These are phyloP conservation scores for Debaryomycetaceae sp. DNA, from an alignment of 1,139 yeast genomes.

Conservation along the genomic window DNA sequence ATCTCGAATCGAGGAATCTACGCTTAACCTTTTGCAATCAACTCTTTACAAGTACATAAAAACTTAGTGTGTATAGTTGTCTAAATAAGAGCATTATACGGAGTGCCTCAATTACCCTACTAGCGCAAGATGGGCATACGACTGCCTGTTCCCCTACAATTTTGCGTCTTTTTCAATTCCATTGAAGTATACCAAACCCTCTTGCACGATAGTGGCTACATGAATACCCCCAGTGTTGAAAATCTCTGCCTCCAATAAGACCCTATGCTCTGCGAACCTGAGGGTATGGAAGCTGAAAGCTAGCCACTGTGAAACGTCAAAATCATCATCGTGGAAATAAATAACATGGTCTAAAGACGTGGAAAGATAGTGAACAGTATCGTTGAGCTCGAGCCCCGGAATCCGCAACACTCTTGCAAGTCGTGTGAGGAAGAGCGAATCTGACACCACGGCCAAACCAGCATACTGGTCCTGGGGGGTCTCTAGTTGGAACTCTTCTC, in stretches of 20 bases:
- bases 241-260: conserved; percentile 58
- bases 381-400: conserved; percentile 16
- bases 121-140: too few relatives aligned
- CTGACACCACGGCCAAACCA: conserved; percentile 63
- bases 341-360: conserved; percentile 68
- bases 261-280: conserved; percentile 53
- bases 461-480: conserved; percentile 44
- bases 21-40: not conserved
- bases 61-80: too few relatives aligned
- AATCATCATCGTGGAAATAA: conserved; percentile 60
- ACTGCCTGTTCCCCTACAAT: conserved; percentile 4
- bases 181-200: conserved; percentile 46
- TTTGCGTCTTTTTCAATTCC: conserved; percentile 14
- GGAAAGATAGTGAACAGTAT: conserved; percentile 35
- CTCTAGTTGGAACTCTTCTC: conserved; percentile 15
- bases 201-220: conserved; percentile 65
- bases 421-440: conserved; percentile 53
- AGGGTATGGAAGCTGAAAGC: conserved; percentile 48
- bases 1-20: not conserved
- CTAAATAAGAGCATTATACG: too few relatives aligned
- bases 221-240: conserved; percentile 50
- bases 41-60: not conserved
- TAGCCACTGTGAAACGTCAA: conserved; percentile 53
- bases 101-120: too few relatives aligned
- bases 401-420: conserved; percentile 27